phyloP scores from a whole-genome alignment of 148 eudicot genomes.

The Rhododendron molle region DNA sequence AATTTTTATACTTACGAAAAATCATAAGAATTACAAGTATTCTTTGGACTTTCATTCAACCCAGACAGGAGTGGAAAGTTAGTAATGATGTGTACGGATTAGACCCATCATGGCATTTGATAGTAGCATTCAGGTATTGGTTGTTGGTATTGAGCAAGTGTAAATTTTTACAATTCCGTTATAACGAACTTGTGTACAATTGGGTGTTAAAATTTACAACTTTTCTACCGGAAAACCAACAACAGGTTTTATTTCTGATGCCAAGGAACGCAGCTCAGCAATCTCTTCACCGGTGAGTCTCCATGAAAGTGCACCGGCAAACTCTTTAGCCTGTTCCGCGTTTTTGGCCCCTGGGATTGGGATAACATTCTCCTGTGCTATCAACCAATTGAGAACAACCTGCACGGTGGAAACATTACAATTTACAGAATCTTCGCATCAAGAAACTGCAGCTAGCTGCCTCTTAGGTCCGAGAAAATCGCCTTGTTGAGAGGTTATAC shows the following conservation, averaged over 20 bases:
- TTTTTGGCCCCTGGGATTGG: conserved; percentile 97
- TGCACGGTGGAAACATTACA: conserved; percentile 14
- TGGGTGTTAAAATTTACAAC: conserved; percentile 25
- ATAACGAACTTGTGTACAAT: background rate
- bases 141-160: background rate
- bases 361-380: conserved; percentile 84
- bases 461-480: background rate
- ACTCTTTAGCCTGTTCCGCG: conserved; percentile 79
- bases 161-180: background rate
- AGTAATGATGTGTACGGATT: too few species aligned
- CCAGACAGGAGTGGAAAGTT: background rate
- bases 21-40: background rate
- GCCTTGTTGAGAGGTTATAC: background rate
- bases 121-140: background rate
- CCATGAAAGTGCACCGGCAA: conserved; percentile 87
- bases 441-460: background rate
- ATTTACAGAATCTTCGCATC: background rate
- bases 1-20: background rate
- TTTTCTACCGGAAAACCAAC: conserved; percentile 86
- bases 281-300: conserved; percentile 54
- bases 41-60: background rate
- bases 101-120: too few species aligned
- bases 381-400: conserved; percentile 90
- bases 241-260: conserved; percentile 53
- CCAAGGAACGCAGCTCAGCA: conserved; percentile 76